phyloP scores from a whole-genome alignment of 164 flowering plant species.

The Nymphaea thermarum region DNA sequence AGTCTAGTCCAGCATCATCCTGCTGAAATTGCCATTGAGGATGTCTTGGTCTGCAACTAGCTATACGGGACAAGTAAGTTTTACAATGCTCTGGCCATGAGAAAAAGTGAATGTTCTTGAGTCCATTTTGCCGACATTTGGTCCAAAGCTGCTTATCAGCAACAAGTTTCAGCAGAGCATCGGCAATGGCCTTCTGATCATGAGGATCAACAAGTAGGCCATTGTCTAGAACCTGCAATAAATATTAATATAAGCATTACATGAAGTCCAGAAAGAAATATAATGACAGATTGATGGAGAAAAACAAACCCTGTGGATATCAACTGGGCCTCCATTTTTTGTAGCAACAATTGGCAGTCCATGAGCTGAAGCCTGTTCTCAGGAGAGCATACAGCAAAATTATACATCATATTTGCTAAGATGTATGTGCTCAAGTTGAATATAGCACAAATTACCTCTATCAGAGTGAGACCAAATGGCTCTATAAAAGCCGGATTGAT shows the following conservation, averaged over 20 bases:
- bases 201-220: conserved; percentile 98
- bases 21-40: conserved; percentile 74
- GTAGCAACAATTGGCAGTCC: conserved; percentile 98
- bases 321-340: conserved; percentile 98
- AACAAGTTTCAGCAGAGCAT: conserved; percentile 91
- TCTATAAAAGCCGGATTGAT: conserved; percentile 97
- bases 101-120: conserved; percentile 84
- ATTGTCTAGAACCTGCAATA: conserved; percentile 80
- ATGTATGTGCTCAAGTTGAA: not conserved
- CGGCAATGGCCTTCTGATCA: conserved; percentile 84
- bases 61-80: conserved; percentile 72
- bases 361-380: conserved; percentile 83
- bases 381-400: not conserved
- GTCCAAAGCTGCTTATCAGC: conserved; percentile 93
- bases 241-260: not conserved
- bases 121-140: conserved; percentile 77
- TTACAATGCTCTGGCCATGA: conserved; percentile 99
- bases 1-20: conserved; percentile 52
- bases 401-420: not conserved
- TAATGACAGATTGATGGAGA: not conserved
- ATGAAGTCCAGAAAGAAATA: not conserved
- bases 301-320: conserved; percentile 67
- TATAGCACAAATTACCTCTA: conserved; percentile 46
- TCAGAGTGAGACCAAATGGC: conserved; percentile 97
- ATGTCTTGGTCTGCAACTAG: conserved; percentile 75